A percentile compares a stretch with the other conserved stretches of the same genome.
phyloP scores from a whole-genome alignment of 2,329 filamentous ascomycete species.

The Cladosporium oxysporum region DNA sequence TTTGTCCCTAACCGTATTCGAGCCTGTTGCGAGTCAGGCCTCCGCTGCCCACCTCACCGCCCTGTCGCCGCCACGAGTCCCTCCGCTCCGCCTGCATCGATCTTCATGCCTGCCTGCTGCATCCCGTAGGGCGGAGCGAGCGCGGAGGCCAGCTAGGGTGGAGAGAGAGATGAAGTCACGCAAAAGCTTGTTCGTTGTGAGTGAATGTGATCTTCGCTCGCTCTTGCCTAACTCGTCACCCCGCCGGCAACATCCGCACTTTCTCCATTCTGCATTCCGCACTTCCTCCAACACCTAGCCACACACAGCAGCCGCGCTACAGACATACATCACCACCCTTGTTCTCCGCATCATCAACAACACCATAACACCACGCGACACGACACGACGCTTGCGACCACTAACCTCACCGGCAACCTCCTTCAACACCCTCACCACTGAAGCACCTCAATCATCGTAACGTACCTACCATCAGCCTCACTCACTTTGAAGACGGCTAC shows the following conservation, averaged over 20 bases:
- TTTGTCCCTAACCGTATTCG: conserved; percentile 1
- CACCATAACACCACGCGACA: background rate
- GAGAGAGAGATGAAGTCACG: conserved; percentile 3
- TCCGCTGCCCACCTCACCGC: background rate
- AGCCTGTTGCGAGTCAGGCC: conserved; percentile 6
- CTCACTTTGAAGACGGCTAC: conserved; percentile 21
- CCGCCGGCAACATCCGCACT: background rate
- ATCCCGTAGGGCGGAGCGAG: background rate
- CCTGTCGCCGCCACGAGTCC: background rate
- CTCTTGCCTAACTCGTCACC: background rate
- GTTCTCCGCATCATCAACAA: background rate
- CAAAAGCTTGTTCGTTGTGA: background rate
- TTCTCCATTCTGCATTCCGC: background rate
- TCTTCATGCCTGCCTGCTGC: background rate
- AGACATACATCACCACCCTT: background rate
- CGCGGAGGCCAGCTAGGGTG: background rate
- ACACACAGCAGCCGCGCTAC: background rate
- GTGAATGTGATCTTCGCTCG: background rate
- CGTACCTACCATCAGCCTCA: conserved; percentile 19
- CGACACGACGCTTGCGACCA: background rate
- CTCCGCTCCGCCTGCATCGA: background rate
- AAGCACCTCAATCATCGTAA: conserved; percentile 14
- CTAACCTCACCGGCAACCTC: background rate
- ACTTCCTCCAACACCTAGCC: conserved; percentile 15
- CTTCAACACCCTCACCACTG: background rate